These are phyloP conservation scores for Triticum aestivum DNA, from an alignment of 176 grass and related monocot species.

Conservation along the genomic window DNA sequence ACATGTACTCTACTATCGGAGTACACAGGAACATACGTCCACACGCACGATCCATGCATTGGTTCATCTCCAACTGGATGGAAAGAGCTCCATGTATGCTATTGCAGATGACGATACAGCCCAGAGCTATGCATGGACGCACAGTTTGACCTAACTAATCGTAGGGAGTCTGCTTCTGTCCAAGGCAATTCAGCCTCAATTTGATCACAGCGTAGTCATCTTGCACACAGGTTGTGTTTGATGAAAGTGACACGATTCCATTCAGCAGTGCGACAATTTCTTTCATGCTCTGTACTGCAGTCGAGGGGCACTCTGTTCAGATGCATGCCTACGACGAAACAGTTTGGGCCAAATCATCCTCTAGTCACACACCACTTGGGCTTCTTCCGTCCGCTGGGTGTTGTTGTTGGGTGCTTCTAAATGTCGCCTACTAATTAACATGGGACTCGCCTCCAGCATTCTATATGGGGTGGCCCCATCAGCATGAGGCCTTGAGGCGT, in stretches of 20 bases:
- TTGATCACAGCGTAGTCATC: neutral
- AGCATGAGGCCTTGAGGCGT: too few relatives aligned
- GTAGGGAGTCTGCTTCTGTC: neutral
- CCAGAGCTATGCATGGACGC: neutral
- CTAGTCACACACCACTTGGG: too few relatives aligned
- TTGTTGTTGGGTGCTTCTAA: too few relatives aligned
- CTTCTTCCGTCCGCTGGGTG: too few relatives aligned
- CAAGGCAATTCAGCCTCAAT: neutral
- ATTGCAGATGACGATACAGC: neutral
- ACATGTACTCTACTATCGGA: neutral
- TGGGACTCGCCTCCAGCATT: too few relatives aligned
- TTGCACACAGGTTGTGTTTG: neutral
- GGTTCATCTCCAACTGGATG: neutral
- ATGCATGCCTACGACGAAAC: too few relatives aligned
- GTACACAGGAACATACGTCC: neutral
- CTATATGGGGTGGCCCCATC: too few relatives aligned
- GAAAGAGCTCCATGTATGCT: neutral
- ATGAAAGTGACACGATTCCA: neutral
- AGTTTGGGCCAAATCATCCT: too few relatives aligned
- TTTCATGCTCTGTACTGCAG: too few relatives aligned
- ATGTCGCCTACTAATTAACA: too few relatives aligned
- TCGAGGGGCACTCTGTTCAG: too few relatives aligned
- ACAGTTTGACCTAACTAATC: neutral
- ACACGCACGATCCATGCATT: neutral
- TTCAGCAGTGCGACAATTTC: neutral